These are phyloP conservation scores for Suillus americanus DNA, from an alignment of 768 basidiomycete species.

Conservation along the genomic window DNA sequence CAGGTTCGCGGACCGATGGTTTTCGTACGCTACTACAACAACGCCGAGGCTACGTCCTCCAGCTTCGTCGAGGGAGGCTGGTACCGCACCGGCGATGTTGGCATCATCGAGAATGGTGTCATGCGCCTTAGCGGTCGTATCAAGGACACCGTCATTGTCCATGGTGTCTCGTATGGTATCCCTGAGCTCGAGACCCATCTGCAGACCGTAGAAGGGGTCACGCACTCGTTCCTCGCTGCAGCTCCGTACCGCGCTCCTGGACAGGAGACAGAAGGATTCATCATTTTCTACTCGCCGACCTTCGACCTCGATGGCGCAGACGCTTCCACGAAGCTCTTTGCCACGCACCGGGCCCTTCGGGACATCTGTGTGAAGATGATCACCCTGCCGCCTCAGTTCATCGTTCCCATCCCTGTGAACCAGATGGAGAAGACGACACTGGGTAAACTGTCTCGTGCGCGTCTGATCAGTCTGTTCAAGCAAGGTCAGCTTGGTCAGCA, in stretches of 20 bases:
- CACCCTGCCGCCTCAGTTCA: constrained; percentile 34
- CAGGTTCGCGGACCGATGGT: constrained; percentile 42
- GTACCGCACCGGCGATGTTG: constrained; percentile 61
- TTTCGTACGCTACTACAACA: constrained; percentile 47
- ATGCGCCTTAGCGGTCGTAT: constrained; percentile 38
- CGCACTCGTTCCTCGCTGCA: constrained; percentile 32
- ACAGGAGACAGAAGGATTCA: constrained; percentile 41
- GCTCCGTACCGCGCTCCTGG: constrained; percentile 36
- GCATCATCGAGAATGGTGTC: constrained; percentile 33
- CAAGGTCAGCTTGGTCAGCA: constrained; percentile 34
- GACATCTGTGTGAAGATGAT: constrained; percentile 32
- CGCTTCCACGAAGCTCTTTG: constrained; percentile 21
- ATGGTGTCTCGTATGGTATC: constrained; percentile 38
- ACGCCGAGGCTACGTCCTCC: constrained; percentile 44
- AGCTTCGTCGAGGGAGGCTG: constrained; percentile 50
- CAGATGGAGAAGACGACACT: constrained; percentile 43
- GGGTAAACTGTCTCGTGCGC: constrained; percentile 42
- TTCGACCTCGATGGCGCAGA: constrained; percentile 26
- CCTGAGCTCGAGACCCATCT: constrained; percentile 36
- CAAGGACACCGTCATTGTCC: constrained; percentile 40
- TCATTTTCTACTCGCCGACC: constrained; percentile 35
- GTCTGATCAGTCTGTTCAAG: constrained; percentile 35
- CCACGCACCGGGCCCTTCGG: constrained; percentile 31
- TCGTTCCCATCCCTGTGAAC: constrained; percentile 38
- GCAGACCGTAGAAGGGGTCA: constrained; percentile 35